Percentiles rank a stretch among this genome's conserved stretches.
These are phyloP conservation scores for Globisporangium lucens DNA, from an alignment of 352 stramenopile species.

Conservation along the genomic window DNA sequence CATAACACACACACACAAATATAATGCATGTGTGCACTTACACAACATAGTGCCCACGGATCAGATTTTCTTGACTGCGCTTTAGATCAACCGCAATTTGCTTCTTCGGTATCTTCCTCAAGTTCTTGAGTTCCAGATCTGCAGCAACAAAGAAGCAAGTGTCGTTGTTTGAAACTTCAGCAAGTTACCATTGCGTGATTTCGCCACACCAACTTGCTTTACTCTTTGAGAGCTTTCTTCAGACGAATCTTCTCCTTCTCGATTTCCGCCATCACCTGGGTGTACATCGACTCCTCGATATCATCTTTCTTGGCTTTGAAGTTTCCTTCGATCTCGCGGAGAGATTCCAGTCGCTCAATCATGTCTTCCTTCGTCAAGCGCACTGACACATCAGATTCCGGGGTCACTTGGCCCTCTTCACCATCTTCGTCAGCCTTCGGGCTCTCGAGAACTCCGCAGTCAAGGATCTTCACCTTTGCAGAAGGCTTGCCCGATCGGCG, in stretches of 20 bases:
- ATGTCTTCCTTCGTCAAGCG: conserved; percentile 54
- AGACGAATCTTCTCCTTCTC: conserved; percentile 60
- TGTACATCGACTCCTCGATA: conserved; percentile 60
- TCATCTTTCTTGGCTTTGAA: conserved; percentile 53
- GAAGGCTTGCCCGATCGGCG: conserved; percentile 86
- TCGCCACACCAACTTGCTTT: background rate
- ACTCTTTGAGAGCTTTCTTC: conserved; percentile 56
- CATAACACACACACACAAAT: too few species aligned
- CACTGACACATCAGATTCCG: conserved; percentile 17
- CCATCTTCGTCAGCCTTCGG: conserved; percentile 13
- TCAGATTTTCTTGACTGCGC: too few species aligned
- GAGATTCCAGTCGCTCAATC: conserved; percentile 53
- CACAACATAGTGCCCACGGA: too few species aligned
- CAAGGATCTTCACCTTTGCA: conserved; percentile 89
- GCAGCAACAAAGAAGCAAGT: background rate
- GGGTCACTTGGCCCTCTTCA: conserved; percentile 11
- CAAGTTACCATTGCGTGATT: background rate
- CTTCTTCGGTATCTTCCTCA: too few species aligned
- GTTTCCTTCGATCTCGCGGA: conserved; percentile 62
- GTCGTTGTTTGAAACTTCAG: background rate
- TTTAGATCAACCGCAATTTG: too few species aligned
- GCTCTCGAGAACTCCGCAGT: conserved; percentile 60
- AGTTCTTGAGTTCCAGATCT: too few species aligned
- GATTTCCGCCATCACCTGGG: conserved; percentile 65
- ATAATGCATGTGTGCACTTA: too few species aligned